These are phyloP conservation scores for Orbilia javanica DNA, from an alignment of 2,329 filamentous ascomycete species.

Conservation along the genomic window DNA sequence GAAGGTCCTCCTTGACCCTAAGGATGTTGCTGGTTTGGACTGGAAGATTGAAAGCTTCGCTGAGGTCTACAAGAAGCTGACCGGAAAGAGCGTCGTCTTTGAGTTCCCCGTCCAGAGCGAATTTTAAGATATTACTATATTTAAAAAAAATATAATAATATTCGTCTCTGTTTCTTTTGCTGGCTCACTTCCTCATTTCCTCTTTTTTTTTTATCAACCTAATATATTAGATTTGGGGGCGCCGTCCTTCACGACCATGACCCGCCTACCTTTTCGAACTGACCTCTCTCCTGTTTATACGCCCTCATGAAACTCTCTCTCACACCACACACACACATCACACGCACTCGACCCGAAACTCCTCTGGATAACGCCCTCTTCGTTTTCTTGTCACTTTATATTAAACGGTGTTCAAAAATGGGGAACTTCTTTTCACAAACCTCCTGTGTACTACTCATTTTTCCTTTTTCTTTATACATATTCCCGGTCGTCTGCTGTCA, in stretches of 20 bases:
- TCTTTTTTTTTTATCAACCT: constrained; percentile 40
- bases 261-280: constrained; percentile 22
- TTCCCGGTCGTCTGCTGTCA: constrained; percentile 54
- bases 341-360: constrained; percentile 19
- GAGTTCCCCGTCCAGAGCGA: constrained; percentile 89
- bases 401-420: constrained; percentile 59
- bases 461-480: constrained; percentile 53
- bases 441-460: constrained; percentile 56
- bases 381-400: constrained; percentile 55
- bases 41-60: constrained; percentile 99
- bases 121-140: constrained; percentile 74
- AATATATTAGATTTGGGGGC: constrained; percentile 52
- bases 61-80: constrained; percentile 98
- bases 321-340: not conserved
- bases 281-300: constrained; percentile 39
- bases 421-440: constrained; percentile 54
- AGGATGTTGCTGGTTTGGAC: constrained; percentile 99
- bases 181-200: constrained; percentile 9
- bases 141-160: constrained; percentile 56
- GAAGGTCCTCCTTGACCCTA: constrained; percentile 99
- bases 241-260: constrained; percentile 42
- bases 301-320: constrained; percentile 34
- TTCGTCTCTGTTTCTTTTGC: constrained; percentile 34
- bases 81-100: constrained; percentile 94
- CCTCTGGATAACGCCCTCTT: constrained; percentile 37